Base-by-base conservation (phyloP, 2,329 filamentous ascomycete species). In the Thielaviopsis euricoi region DNA sequence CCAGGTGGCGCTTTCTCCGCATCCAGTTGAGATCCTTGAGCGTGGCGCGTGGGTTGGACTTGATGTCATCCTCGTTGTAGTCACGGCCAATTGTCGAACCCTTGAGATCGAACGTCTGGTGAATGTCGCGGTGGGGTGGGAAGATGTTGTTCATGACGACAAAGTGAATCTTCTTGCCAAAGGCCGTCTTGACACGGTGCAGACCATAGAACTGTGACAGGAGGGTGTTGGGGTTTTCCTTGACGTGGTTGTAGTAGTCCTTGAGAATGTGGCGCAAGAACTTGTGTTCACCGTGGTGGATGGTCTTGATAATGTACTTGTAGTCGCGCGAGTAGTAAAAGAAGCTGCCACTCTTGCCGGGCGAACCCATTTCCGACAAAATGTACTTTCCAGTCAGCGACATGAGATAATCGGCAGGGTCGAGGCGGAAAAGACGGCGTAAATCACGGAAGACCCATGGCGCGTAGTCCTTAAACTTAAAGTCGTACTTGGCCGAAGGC, bases 381-480 rank as follows among this genome's bases (percentile, higher is more conserved):
- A 98, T 97, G 71, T 98, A 98, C 73, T 98, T 98, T 71, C 90
- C 93, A 15, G 93, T 97, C 66, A 98, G 74, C 7, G 93, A 98
- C 83, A 98, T 94, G 61, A 98, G 82, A 69, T 98, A 98, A 71
- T 98, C 93, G 64, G 91, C 93, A 22, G 93, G 93, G 68, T 98
- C 93, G 58, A 97, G 81, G 65, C 86, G 83, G 74, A 98, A 98
- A 62, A 85, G 86, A 53, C 82, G 76, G 63, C 93, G 87, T 50
- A 98, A 78, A 71, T 89, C 88, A 66, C 93, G 88, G 72, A 98
- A 98, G 60, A 98, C 93, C 90, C 91, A 97, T 59, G 93, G 93
- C n/a, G 91, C 91, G 71, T 98, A 98, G 73, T 98, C 93, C 74
- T 98, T 98, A 78, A 98, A 98, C 72, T 98, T 98, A 82, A 98